These are phyloP conservation scores for Solanum chiquidenum DNA, from an alignment of 257 asterid species.

Conservation along the genomic window DNA sequence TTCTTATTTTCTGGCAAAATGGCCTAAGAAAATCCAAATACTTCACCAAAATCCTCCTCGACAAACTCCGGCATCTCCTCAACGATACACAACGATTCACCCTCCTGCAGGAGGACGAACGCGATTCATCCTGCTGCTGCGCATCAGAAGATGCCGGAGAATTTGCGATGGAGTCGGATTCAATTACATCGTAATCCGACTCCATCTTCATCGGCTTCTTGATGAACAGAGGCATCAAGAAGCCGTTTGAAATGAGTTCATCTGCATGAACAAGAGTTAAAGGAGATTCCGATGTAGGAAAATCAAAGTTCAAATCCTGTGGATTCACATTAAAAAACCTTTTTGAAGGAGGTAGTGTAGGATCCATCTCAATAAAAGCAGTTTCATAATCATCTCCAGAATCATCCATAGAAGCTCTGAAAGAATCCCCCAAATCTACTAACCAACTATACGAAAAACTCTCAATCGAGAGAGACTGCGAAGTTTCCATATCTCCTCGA, in stretches of 20 bases:
- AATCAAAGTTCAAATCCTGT: slow-evolving; percentile 55
- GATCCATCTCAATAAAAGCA: slow-evolving; percentile 89
- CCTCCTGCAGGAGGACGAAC: slow-evolving; percentile 9
- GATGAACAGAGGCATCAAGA: slow-evolving; percentile 37
- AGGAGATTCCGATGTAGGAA: slow-evolving; percentile 42
- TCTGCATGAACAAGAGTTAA: slow-evolving; percentile 52
- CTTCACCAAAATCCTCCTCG: slow-evolving; percentile 35
- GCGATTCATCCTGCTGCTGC: background rate
- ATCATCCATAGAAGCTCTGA: slow-evolving; percentile 12
- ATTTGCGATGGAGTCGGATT: background rate
- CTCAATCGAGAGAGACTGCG: slow-evolving; percentile 32
- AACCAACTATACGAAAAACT: slow-evolving; percentile 76
- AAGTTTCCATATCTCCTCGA: slow-evolving; percentile 1
- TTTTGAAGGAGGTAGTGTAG: slow-evolving; percentile 66
- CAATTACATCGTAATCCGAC: background rate
- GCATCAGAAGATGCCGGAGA: background rate
- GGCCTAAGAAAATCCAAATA: slow-evolving; percentile 48
- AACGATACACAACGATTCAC: slow-evolving; percentile 25
- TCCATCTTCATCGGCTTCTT: slow-evolving; percentile 8
- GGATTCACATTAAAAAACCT: slow-evolving; percentile 49
- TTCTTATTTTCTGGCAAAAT: slow-evolving; percentile 18
- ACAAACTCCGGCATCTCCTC: slow-evolving; percentile 45
- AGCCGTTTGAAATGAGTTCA: slow-evolving; percentile 60
- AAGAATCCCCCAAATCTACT: slow-evolving; percentile 22
- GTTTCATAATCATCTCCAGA: slow-evolving; percentile 38